phyloP scores from a whole-genome alignment of 352 stramenopile genomes.

The Pythium apleroticum region DNA sequence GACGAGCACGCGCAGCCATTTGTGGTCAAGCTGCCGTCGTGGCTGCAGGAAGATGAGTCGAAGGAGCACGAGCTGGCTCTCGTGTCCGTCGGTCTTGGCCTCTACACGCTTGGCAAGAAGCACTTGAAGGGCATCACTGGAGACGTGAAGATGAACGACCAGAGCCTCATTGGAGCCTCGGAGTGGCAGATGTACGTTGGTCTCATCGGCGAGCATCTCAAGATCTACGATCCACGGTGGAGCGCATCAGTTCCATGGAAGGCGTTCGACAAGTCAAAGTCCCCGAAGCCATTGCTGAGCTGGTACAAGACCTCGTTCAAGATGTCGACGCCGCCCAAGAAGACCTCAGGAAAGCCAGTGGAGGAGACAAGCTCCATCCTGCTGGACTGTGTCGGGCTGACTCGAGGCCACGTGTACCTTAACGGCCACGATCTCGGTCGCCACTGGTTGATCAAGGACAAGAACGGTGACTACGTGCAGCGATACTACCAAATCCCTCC shows the following conservation, averaged over 20 bases:
- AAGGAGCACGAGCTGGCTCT: slow-evolving; percentile 39
- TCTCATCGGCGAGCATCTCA: slow-evolving; percentile 63
- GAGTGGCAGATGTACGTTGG: slow-evolving; percentile 61
- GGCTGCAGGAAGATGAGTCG: slow-evolving; percentile 20
- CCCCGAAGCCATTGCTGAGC: slow-evolving; percentile 34
- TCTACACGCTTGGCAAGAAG: slow-evolving; percentile 50
- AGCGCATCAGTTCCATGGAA: slow-evolving; percentile 51
- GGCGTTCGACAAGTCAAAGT: slow-evolving; percentile 9
- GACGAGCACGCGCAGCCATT: slow-evolving; percentile 53
- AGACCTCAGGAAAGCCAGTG: slow-evolving; percentile 13
- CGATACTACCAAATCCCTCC: slow-evolving; percentile 64
- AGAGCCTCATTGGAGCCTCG: slow-evolving; percentile 27
- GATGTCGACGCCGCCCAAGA: slow-evolving; percentile 21
- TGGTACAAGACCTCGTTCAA: slow-evolving; percentile 59
- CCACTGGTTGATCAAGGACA: slow-evolving; percentile 61
- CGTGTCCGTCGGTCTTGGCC: slow-evolving; percentile 58
- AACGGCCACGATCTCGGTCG: slow-evolving; percentile 71
- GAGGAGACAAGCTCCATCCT: slow-evolving; percentile 48
- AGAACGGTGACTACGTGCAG: slow-evolving; percentile 50
- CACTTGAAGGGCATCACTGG: slow-evolving; percentile 64
- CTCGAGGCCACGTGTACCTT: slow-evolving; percentile 55
- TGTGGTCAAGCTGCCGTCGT: slow-evolving; percentile 39
- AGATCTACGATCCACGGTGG: slow-evolving; percentile 54
- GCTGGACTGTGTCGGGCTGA: slow-evolving; percentile 57
- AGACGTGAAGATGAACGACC: slow-evolving; percentile 40